phyloP scores from a whole-genome alignment of 345 rosid species.

The Microthlaspi erraticum region DNA sequence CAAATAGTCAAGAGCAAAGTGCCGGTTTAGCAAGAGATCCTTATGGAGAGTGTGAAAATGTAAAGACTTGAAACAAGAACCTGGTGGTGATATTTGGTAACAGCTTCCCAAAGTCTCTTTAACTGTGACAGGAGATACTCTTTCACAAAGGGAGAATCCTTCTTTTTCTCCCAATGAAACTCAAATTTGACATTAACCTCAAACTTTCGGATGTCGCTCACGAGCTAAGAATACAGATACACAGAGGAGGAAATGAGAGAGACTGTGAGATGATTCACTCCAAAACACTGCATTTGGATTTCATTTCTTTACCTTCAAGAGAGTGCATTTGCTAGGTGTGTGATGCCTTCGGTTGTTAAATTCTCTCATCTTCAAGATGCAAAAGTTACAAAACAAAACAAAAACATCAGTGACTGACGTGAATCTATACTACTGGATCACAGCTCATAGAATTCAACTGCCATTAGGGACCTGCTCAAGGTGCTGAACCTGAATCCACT shows the following conservation, averaged over 20 bases:
- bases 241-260: conserved; percentile 18
- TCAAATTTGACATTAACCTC: conserved; percentile 37
- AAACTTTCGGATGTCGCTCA: conserved; percentile 45
- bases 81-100: conserved; percentile 75
- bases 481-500: conserved; percentile 45
- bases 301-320: conserved; percentile 32
- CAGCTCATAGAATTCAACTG: not conserved
- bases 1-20: conserved; percentile 21
- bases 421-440: conserved; percentile 17
- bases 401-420: not conserved
- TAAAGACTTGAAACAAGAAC: conserved; percentile 48
- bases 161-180: conserved; percentile 41
- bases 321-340: conserved; percentile 31
- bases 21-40: not conserved
- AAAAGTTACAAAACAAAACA: conserved; percentile 13
- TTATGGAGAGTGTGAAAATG: not conserved
- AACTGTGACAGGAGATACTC: conserved; percentile 46
- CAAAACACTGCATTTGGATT: conserved; percentile 2
- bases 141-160: conserved; percentile 28
- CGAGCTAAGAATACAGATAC: conserved; percentile 45
- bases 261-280: conserved; percentile 23
- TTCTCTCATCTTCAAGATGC: conserved; percentile 37
- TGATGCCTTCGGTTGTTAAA: conserved; percentile 40
- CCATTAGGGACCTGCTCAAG: conserved; percentile 37
- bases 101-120: conserved; percentile 48